Conservation (phyloP, 176 grass and related monocot genomes). For the Poa pratensis region DNA sequence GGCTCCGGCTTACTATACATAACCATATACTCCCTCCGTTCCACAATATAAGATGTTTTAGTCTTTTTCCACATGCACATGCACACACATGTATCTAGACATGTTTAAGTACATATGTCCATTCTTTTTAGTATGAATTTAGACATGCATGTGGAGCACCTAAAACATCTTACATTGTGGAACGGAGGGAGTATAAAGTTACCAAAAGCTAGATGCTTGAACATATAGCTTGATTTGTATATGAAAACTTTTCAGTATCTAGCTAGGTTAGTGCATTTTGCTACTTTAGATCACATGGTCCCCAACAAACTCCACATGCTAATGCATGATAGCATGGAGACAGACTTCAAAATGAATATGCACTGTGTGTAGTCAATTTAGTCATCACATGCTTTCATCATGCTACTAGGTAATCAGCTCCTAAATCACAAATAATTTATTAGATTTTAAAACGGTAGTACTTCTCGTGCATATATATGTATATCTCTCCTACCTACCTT, state of each 20-base stretch:
- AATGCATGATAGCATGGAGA: conserved; percentile 17
- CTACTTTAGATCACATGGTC: conserved; percentile 37
- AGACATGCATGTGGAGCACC: too few species aligned
- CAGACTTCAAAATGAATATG: background rate
- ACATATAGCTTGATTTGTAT: background rate
- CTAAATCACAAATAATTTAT: background rate
- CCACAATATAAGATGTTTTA: too few species aligned
- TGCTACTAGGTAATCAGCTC: background rate
- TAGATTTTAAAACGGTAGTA: background rate
- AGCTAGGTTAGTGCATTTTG: background rate
- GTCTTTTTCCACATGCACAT: too few species aligned
- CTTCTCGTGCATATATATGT: background rate
- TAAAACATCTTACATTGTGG: too few species aligned
- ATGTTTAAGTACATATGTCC: too few species aligned
- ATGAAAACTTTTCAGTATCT: conserved; percentile 15
- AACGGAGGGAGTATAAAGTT: too few species aligned
- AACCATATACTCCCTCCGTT: too few species aligned
- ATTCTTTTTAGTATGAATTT: too few species aligned
- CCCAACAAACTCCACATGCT: conserved; percentile 41
- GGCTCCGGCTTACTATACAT: background rate
- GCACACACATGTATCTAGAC: too few species aligned
- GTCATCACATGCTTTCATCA: background rate
- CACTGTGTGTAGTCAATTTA: conserved; percentile 24
- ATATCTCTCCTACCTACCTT: conserved; percentile 7
- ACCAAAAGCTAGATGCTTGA: background rate